A percentile compares a stretch with the other conserved stretches of the same genome.
Evolutionary conservation across 1,284 basidiomycete genomes (phyloP).

Genomic region (Thelephora terrestris): DNA sequence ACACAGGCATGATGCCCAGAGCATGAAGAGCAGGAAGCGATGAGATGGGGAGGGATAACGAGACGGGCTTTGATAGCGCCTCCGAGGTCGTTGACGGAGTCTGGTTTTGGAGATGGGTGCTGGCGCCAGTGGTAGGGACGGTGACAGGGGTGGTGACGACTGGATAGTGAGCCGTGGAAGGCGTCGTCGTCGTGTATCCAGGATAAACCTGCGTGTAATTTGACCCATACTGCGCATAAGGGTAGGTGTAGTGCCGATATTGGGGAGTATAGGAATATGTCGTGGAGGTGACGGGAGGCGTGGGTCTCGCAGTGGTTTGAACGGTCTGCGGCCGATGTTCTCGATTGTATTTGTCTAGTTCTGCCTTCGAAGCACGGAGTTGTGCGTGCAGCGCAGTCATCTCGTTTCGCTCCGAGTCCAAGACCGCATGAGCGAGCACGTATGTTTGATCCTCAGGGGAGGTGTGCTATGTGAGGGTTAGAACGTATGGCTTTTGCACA

Average conservation of each 20-base stretch:
- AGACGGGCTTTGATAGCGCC: conserved; percentile 32
- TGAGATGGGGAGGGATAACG: conserved; percentile 61
- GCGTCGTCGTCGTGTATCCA: neutral
- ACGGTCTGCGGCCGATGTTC: conserved; percentile 37
- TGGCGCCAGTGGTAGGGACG: conserved; percentile 6
- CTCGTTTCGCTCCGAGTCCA: conserved; percentile 58
- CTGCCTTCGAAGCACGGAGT: conserved; percentile 47
- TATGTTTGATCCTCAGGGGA: conserved; percentile 53
- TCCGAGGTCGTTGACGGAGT: conserved; percentile 21
- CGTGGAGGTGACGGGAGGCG: conserved; percentile 11
- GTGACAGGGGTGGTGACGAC: neutral
- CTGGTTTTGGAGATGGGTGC: neutral
- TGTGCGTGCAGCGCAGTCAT: conserved; percentile 44
- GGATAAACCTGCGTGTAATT: conserved; percentile 8
- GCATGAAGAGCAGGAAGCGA: conserved; percentile 58
- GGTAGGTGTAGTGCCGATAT: conserved; percentile 29
- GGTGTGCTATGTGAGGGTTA: conserved; percentile 32
- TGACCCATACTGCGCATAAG: conserved; percentile 23
- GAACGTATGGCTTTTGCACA: conserved; percentile 7
- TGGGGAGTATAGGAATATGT: conserved; percentile 23
- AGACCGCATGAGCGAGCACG: conserved; percentile 45
- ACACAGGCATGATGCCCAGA: conserved; percentile 64
- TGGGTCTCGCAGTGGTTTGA: conserved; percentile 11
- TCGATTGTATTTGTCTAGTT: conserved; percentile 56
- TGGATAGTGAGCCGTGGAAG: neutral